These are phyloP conservation scores for Fusarium camptoceras DNA, from an alignment of 2,329 filamentous ascomycete genomes.

Conservation along the genomic window DNA sequence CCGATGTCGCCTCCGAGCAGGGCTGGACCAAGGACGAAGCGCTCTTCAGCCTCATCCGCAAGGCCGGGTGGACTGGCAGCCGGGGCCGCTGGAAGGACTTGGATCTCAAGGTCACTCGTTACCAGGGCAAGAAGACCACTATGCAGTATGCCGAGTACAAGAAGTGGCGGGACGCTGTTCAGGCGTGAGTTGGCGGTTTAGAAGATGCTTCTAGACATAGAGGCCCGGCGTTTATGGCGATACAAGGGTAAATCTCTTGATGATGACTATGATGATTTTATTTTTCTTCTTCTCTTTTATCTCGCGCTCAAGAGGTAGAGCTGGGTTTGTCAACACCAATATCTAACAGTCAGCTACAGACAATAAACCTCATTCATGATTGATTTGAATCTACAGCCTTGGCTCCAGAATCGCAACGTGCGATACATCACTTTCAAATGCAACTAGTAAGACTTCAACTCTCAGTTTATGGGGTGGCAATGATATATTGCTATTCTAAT, in stretches of 20 bases:
- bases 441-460: slow-evolving; percentile 5
- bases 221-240: slow-evolving; percentile 44
- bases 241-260: slow-evolving; percentile 12
- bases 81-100: slow-evolving; percentile 83
- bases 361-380: slow-evolving; percentile 28
- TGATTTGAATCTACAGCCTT: slow-evolving; percentile 30
- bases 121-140: slow-evolving; percentile 84
- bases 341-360: slow-evolving; percentile 31
- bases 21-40: slow-evolving; percentile 96
- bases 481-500: neutral
- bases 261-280: slow-evolving; percentile 5
- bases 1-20: slow-evolving; percentile 91
- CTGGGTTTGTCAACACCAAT: slow-evolving; percentile 16
- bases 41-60: slow-evolving; percentile 88
- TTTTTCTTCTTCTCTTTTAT: slow-evolving; percentile 14
- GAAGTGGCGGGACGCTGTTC: slow-evolving; percentile 82
- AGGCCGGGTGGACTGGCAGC: slow-evolving; percentile 92
- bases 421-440: neutral
- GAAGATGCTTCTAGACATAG: slow-evolving; percentile 46
- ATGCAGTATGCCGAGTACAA: slow-evolving; percentile 80
- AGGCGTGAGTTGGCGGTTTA: slow-evolving; percentile 21
- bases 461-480: neutral
- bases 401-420: slow-evolving; percentile 1
- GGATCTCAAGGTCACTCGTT: slow-evolving; percentile 81
- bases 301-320: slow-evolving; percentile 37